phyloP scores from a whole-genome alignment of 306 rosid genomes.

The Adenanthera pavonina region DNA sequence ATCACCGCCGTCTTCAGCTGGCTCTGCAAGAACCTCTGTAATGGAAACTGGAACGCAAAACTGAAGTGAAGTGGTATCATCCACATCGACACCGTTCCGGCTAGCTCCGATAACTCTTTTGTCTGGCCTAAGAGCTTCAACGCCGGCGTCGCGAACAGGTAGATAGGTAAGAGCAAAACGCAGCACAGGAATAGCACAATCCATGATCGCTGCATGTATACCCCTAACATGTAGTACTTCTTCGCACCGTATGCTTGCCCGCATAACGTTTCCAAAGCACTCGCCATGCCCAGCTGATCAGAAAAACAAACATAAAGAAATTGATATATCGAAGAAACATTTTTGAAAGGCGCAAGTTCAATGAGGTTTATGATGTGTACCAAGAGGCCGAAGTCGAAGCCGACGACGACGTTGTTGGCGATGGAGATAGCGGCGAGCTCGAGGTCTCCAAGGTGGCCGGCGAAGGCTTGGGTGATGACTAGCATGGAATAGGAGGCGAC shows the following conservation, averaged over 20 bases:
- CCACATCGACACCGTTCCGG: slow-evolving; percentile 42
- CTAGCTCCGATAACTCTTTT: slow-evolving; percentile 50
- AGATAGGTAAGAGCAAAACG: slow-evolving; percentile 62
- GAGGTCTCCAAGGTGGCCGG: slow-evolving; percentile 60
- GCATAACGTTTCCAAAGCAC: slow-evolving; percentile 61
- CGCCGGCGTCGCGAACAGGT: slow-evolving; percentile 61
- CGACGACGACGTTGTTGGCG: slow-evolving; percentile 47
- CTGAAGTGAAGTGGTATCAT: slow-evolving; percentile 63
- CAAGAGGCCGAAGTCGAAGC: slow-evolving; percentile 55
- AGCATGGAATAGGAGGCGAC: slow-evolving; percentile 46
- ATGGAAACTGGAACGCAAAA: slow-evolving; percentile 62
- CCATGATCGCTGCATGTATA: slow-evolving; percentile 94
- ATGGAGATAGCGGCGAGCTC: slow-evolving; percentile 58
- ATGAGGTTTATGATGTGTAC: not conserved
- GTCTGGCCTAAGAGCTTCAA: slow-evolving; percentile 63
- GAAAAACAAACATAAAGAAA: slow-evolving; percentile 2
- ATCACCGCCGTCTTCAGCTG: slow-evolving; percentile 55
- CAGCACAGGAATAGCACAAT: slow-evolving; percentile 68
- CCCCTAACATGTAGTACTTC: slow-evolving; percentile 78
- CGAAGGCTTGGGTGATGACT: slow-evolving; percentile 60
- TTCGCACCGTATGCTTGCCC: slow-evolving; percentile 92
- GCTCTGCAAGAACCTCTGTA: slow-evolving; percentile 62
- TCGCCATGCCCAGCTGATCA: slow-evolving; percentile 64
- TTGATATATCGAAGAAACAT: not conserved
- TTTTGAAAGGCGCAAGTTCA: not conserved